Conservation (phyloP, 2,329 filamentous ascomycete species). For the Fusarium irregulare region DNA sequence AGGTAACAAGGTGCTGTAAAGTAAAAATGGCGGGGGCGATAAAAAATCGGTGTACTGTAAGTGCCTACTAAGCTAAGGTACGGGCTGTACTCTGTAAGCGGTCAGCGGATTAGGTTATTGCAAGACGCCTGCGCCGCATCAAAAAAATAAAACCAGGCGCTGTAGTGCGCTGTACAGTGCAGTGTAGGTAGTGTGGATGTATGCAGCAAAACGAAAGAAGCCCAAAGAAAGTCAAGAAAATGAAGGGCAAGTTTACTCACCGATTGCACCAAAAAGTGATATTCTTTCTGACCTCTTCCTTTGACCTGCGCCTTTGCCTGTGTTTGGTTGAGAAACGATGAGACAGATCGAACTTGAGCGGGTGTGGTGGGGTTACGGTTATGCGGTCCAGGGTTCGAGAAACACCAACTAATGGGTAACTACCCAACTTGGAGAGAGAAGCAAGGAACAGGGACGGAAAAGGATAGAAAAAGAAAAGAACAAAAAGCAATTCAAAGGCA, state of each 20-base stretch:
- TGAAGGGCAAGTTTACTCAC: background rate
- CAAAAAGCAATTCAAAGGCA: constrained; percentile 12
- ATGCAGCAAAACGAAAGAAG: background rate
- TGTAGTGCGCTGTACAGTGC: background rate
- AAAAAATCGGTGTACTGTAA: constrained; percentile 23
- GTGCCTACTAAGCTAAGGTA: background rate
- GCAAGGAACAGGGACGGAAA: constrained; percentile 16
- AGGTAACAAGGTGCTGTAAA: background rate
- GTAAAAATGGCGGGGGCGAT: constrained; percentile 6
- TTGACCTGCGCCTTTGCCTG: constrained; percentile 15
- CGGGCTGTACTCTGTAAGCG: constrained; percentile 16
- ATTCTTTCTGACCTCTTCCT: background rate
- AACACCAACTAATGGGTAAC: constrained; percentile 14
- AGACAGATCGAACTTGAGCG: constrained; percentile 16
- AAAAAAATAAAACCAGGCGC: constrained; percentile 4
- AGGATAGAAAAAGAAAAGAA: background rate
- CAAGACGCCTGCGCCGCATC: constrained; percentile 40
- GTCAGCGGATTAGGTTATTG: constrained; percentile 38
- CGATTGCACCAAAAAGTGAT: background rate
- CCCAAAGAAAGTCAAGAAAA: background rate
- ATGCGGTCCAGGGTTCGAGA: constrained; percentile 40
- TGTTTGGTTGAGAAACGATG: constrained; percentile 23
- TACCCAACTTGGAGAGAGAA: background rate
- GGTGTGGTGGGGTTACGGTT: constrained; percentile 44
- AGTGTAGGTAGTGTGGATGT: background rate